Conservation (phyloP, 139 green algal species). For the Pycnococcus provasolii region DNA sequence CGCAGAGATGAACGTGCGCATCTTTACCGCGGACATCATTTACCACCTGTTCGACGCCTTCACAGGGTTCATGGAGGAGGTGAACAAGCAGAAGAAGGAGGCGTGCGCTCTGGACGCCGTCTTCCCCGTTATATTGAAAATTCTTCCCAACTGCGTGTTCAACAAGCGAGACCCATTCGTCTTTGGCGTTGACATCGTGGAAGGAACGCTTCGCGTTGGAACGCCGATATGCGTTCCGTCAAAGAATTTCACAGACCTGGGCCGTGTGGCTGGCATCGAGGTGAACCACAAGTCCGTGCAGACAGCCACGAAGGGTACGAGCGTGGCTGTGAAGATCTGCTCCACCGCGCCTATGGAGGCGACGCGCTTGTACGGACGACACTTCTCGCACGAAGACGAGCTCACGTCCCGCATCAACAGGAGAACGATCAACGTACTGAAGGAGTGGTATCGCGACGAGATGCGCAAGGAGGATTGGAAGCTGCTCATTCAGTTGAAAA, state of each 20-base stretch:
- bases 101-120: conserved; percentile 68
- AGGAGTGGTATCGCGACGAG: conserved; percentile 68
- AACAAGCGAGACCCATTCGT: conserved; percentile 97
- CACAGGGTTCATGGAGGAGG: conserved; percentile 52
- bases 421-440: conserved; percentile 75
- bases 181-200: conserved; percentile 75
- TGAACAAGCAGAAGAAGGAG: conserved; percentile 69
- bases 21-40: conserved; percentile 99
- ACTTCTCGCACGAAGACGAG: conserved; percentile 83
- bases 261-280: conserved; percentile 84
- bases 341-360: conserved; percentile 58
- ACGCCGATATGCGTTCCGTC: conserved; percentile 64
- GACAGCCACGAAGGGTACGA: conserved; percentile 59
- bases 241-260: conserved; percentile 68
- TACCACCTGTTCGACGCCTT: conserved; percentile 99
- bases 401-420: conserved; percentile 57
- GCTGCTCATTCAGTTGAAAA: conserved; percentile 80
- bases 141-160: conserved; percentile 91
- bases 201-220: conserved; percentile 57
- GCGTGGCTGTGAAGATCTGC: conserved; percentile 94
- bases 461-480: conserved; percentile 87
- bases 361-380: conserved; percentile 71
- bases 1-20: conserved; percentile 67
- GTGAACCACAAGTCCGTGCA: conserved; percentile 89
- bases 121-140: conserved; percentile 80